A percentile compares a stretch with the other conserved stretches of the same genome.
Evolutionary conservation across 164 flowering plant species (phyloP).

Genomic region (Sextonia rubra): DNA sequence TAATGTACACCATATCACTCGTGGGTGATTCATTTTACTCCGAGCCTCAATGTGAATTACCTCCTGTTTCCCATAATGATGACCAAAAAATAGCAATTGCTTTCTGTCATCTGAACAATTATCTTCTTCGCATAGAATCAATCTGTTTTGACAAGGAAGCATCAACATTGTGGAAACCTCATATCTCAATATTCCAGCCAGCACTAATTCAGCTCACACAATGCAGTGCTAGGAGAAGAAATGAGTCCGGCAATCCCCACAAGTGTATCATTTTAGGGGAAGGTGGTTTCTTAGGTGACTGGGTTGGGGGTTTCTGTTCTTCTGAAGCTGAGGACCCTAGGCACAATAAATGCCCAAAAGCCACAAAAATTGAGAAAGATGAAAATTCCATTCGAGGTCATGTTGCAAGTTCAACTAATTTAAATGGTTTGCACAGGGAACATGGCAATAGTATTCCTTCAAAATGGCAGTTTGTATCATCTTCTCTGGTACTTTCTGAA

Average conservation of each 20-base stretch:
- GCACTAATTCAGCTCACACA: constrained; percentile 13
- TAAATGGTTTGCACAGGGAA: background rate
- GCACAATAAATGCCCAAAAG: background rate
- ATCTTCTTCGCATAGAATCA: constrained; percentile 68
- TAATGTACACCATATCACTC: constrained; percentile 47
- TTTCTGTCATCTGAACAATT: constrained; percentile 35
- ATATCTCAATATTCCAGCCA: constrained; percentile 53
- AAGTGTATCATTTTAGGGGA: constrained; percentile 34
- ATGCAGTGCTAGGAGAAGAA: constrained; percentile 9
- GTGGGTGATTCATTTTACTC: constrained; percentile 31
- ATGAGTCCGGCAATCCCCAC: background rate
- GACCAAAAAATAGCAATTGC: constrained; percentile 29
- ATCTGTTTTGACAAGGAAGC: constrained; percentile 37
- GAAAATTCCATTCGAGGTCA: constrained; percentile 11
- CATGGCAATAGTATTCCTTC: background rate
- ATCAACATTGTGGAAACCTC: constrained; percentile 56
- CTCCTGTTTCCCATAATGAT: constrained; percentile 35
- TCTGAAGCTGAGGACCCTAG: constrained; percentile 14
- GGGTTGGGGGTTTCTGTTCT: constrained; percentile 24
- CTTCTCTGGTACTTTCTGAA: constrained; percentile 80
- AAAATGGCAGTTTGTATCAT: constrained; percentile 48
- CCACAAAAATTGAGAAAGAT: constrained; percentile 9
- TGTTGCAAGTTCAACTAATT: constrained; percentile 12
- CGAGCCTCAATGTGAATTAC: constrained; percentile 44
- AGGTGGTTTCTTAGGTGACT: constrained; percentile 41